phyloP scores from a whole-genome alignment of 1,139 yeast genomes.

The Pichia cactophila region DNA sequence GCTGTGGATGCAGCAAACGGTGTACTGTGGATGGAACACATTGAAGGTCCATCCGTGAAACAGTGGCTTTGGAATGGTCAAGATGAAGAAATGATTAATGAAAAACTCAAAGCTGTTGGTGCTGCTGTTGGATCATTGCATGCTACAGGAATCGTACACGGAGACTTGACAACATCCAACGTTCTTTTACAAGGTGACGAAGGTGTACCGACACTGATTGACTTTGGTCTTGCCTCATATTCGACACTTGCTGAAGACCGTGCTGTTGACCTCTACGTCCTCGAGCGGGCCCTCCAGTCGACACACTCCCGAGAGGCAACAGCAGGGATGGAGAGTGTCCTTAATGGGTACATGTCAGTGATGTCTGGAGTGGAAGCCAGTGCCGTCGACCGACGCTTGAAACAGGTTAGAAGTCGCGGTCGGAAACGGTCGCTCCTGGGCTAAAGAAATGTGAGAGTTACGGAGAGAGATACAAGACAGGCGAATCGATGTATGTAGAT shows the following conservation, averaged over 20 bases:
- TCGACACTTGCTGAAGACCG: constrained; percentile 80
- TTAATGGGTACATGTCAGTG: constrained; percentile 52
- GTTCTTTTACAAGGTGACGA: constrained; percentile 43
- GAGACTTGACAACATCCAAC: constrained; percentile 91
- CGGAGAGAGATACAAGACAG: too few relatives aligned
- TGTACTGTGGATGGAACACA: constrained; percentile 79
- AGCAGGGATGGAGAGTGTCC: constrained; percentile 58
- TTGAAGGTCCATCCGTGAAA: constrained; percentile 63
- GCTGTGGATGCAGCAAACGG: constrained; percentile 75
- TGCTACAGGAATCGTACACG: constrained; percentile 75
- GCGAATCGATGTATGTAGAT: neutral
- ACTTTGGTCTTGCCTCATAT: constrained; percentile 83
- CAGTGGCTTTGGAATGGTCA: constrained; percentile 63
- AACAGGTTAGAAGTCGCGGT: constrained; percentile 85
- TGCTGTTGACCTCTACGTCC: constrained; percentile 91
- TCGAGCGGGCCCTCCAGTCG: constrained; percentile 84
- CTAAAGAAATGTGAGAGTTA: neutral
- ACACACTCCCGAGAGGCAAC: constrained; percentile 78
- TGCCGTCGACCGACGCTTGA: constrained; percentile 59
- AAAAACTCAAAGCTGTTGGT: constrained; percentile 48
- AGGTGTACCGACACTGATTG: constrained; percentile 53
- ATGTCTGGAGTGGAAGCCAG: constrained; percentile 11
- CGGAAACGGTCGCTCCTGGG: constrained; percentile 95
- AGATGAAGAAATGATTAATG: constrained; percentile 19
- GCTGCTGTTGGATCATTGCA: constrained; percentile 65